Evolutionary conservation across 257 asterid genomes (phyloP), one percentile per base, ranked within the genome.

Genomic region (Fraxinus pennsylvanica): DNA sequence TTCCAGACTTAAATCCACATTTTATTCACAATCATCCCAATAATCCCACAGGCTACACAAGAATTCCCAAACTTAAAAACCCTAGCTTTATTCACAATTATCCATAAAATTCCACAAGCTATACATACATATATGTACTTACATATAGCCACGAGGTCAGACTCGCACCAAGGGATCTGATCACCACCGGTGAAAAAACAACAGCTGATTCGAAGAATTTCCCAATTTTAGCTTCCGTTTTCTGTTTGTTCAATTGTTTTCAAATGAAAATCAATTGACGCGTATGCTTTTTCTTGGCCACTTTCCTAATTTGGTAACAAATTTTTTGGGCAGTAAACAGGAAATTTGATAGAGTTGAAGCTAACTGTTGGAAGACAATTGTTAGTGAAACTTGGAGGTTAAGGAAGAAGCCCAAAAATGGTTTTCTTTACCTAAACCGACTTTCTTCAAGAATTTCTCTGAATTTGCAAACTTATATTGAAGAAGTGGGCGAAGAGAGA

Each of bases 161-260:
- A 43, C 13, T 90, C 94, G 80, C 93, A 88, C 97, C 94, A 92
- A 1, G 97, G 98, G 72, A 94, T 90, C 76, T 86, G 95, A 76
- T 92, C 97, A 38, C 91, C 90, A 3, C 97, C 91, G 84, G 87
- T 72, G 86, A 94, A 94, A 77, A 94, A 86, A 69, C 85, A 74
- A 89, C 88, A 22, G 90, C 92, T 45, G 97, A 90, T 43, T 85
- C 92, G 80, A 94, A 85, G 82, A 91, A 87, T 66, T 90, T 85
- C 38, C 82, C 88, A 27, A n/a, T n/a, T n/a, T n/a, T 25, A 30
- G 81, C 91, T 57, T 92, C 98, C 97, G 92, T 94, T 77, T 76
- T 29, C 33, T 41, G 1, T 27, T 30, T 29, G 13, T 25, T 69
- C 27, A 15, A 70, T 17, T 35, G 74, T 35, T 68, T 68, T 12